Conservation (phyloP, 1,284 basidiomycete species). For the Trichosporon asahii region DNA sequence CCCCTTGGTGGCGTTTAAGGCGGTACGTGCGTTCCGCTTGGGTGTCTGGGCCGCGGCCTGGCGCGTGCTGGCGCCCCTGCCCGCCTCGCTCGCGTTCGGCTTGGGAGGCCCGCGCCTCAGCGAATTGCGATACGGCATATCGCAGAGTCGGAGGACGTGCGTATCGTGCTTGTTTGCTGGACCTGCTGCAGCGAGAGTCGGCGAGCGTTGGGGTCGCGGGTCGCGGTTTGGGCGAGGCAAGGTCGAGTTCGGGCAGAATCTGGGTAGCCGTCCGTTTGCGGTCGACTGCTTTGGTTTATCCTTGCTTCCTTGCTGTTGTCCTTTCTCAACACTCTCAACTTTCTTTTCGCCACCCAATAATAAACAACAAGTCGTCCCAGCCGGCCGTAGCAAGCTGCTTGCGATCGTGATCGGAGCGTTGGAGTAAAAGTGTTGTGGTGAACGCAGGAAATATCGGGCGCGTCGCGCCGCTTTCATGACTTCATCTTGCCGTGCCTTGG, state of each 20-base stretch:
- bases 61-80: not conserved
- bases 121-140: slow-evolving; percentile 5
- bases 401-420: not conserved
- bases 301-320: not conserved
- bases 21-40: not conserved
- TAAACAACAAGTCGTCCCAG: not conserved
- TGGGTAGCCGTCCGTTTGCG: not conserved
- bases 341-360: not conserved
- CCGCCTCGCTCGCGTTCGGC: not conserved
- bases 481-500: not conserved
- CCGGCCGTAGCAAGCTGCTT: not conserved
- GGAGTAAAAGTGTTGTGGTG: not conserved
- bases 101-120: not conserved
- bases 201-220: not conserved
- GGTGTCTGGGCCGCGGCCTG: not conserved
- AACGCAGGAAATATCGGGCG: not conserved
- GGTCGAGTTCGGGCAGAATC: not conserved
- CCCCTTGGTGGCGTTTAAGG: slow-evolving; percentile 8
- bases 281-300: not conserved
- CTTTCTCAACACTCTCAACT: too few relatives aligned
- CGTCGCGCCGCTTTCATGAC: not conserved
- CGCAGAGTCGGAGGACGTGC: not conserved
- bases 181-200: not conserved
- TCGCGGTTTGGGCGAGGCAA: not conserved
- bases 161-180: not conserved